A percentile compares a stretch with the other conserved stretches of the same genome.
phyloP scores from a whole-genome alignment of 176 grass and related monocot genomes.

The Zoysia pacifica region DNA sequence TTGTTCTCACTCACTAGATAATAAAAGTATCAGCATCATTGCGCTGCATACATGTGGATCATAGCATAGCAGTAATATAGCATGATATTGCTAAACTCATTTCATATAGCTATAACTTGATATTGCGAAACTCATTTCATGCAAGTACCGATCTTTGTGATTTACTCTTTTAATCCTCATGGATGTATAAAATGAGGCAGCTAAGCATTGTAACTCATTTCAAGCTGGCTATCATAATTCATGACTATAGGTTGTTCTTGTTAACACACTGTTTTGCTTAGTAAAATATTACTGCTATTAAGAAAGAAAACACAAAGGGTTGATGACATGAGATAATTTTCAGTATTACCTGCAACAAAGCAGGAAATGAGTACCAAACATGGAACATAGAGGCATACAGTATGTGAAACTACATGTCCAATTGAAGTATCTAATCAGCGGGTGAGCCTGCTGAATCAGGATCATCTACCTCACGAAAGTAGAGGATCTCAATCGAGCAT shows the following conservation, averaged over 20 bases:
- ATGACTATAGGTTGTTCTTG: not conserved
- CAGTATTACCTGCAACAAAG: not conserved
- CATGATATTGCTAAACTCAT: not conserved
- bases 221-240: not conserved
- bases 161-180: not conserved
- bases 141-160: not conserved
- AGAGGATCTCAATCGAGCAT: too few relatives aligned
- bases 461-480: too few relatives aligned
- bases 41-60: not conserved
- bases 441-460: too few relatives aligned
- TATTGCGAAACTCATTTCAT: not conserved
- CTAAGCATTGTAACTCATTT: conserved; percentile 4
- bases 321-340: not conserved
- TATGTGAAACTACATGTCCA: not conserved
- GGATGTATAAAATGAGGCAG: conserved; percentile 21
- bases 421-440: not conserved
- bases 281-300: not conserved
- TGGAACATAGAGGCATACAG: too few relatives aligned
- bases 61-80: not conserved
- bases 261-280: not conserved
- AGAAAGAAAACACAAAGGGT: not conserved
- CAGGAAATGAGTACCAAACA: not conserved
- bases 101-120: not conserved
- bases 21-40: not conserved
- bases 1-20: not conserved